Conservation (phyloP, 495 filamentous ascomycete species). For the Podospora appendiculata region DNA sequence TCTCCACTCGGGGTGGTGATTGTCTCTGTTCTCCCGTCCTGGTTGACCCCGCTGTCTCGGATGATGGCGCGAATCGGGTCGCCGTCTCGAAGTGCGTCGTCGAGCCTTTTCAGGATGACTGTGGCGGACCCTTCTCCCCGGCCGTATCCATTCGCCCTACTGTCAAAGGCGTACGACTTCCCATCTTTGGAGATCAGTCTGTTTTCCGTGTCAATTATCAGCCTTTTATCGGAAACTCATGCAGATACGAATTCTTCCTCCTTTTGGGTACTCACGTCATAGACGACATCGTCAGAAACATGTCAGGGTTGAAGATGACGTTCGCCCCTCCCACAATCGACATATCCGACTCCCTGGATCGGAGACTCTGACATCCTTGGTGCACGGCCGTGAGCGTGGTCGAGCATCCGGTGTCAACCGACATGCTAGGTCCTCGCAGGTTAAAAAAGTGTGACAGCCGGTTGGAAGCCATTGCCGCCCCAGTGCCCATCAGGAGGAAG, state of each 20-base stretch:
- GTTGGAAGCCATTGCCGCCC: constrained; percentile 42
- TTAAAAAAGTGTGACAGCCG: constrained; percentile 52
- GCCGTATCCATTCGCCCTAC: constrained; percentile 54
- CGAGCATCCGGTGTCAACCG: constrained; percentile 54
- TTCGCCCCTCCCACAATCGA: constrained; percentile 39
- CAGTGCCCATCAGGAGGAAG: constrained; percentile 47
- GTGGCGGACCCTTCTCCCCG: constrained; percentile 51
- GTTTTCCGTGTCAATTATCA: not conserved
- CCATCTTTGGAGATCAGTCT: constrained; percentile 25
- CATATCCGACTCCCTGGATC: constrained; percentile 37
- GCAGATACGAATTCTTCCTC: too few species aligned
- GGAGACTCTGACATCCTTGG: constrained; percentile 40
- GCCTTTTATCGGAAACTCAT: not conserved
- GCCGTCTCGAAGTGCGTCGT: constrained; percentile 42
- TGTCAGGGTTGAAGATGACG: constrained; percentile 24
- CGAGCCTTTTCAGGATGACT: constrained; percentile 52
- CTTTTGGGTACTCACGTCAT: constrained; percentile 11
- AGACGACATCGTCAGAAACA: constrained; percentile 28
- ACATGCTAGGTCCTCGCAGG: constrained; percentile 47
- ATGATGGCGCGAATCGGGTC: constrained; percentile 56
- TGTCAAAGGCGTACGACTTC: constrained; percentile 37
- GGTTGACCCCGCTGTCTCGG: constrained; percentile 46
- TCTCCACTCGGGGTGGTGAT: constrained; percentile 38
- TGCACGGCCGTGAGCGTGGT: constrained; percentile 45
- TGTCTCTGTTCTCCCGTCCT: constrained; percentile 44